Conservation (phyloP, 1,284 basidiomycete species). For the Cutaneotrichosporon arboriforme region DNA sequence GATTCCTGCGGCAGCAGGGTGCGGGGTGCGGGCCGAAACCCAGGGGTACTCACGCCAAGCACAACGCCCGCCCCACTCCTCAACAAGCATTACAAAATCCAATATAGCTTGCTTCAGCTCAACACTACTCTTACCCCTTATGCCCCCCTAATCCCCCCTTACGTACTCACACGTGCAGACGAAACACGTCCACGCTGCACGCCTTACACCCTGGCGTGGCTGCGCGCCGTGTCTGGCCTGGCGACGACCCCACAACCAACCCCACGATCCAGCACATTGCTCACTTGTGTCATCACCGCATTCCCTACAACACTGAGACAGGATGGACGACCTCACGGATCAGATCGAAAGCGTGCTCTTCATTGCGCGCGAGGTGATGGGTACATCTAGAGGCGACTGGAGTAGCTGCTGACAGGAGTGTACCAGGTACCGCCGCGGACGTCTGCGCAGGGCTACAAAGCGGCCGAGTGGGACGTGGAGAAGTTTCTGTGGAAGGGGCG, state of each 20-base stretch:
- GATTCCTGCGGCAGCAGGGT: no score
- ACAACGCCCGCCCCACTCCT: no score
- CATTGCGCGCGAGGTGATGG: slow-evolving; percentile 48
- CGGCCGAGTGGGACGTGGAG: slow-evolving; percentile 48
- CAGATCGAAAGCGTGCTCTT: slow-evolving; percentile 48
- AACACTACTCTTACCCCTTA: no score
- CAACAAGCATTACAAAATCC: no score
- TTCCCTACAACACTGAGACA: slow-evolving; percentile 3
- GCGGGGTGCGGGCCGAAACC: no score
- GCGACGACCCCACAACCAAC: background rate
- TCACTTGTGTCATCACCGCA: background rate
- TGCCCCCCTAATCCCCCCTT: no score
- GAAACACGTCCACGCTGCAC: no score
- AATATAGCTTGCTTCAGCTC: no score
- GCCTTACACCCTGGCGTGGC: no score
- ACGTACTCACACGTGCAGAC: no score
- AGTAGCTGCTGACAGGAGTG: slow-evolving; percentile 26
- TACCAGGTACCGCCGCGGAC: slow-evolving; percentile 49
- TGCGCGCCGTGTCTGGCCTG: background rate
- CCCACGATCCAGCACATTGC: no score
- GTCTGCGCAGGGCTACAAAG: slow-evolving; percentile 45
- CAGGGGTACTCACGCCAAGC: no score
- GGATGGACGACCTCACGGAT: slow-evolving; percentile 40
- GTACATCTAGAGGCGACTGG: slow-evolving; percentile 22
- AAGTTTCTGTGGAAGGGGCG: slow-evolving; percentile 48